These are phyloP conservation scores for Gossypium trilobum DNA, from an alignment of 441 rosid species.

Conservation along the genomic window DNA sequence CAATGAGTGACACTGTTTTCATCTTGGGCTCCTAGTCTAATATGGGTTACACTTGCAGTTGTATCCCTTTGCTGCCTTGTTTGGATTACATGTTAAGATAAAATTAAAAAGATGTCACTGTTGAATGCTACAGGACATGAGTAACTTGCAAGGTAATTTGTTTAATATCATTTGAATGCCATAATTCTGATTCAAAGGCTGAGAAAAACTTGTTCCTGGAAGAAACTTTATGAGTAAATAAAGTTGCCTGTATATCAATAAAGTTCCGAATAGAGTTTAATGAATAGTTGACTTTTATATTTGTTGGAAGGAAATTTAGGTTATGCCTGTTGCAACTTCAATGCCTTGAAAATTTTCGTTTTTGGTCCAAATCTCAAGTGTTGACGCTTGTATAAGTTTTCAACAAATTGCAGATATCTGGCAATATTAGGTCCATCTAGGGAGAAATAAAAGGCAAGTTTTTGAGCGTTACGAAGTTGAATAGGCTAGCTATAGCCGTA, in stretches of 20 bases:
- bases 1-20: neutral
- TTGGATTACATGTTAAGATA: neutral
- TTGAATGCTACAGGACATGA: neutral
- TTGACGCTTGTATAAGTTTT: neutral
- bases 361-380: neutral
- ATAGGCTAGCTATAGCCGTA: neutral
- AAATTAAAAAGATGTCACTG: neutral
- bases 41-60: neutral
- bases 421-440: neutral
- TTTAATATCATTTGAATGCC: neutral
- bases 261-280: neutral
- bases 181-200: neutral
- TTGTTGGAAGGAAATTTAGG: neutral
- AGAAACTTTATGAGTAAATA: neutral
- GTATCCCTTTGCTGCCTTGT: neutral
- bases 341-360: neutral
- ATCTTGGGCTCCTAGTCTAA: neutral
- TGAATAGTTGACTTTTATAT: neutral
- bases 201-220: neutral
- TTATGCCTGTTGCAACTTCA: neutral
- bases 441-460: neutral
- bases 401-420: neutral
- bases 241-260: neutral
- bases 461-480: neutral
- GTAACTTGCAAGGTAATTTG: neutral